Percentiles rank a stretch among this genome's conserved stretches.
These are phyloP conservation scores for Pseudogymnoascus sp. DNA, from an alignment of 2,329 filamentous ascomycete genomes.

Conservation along the genomic window DNA sequence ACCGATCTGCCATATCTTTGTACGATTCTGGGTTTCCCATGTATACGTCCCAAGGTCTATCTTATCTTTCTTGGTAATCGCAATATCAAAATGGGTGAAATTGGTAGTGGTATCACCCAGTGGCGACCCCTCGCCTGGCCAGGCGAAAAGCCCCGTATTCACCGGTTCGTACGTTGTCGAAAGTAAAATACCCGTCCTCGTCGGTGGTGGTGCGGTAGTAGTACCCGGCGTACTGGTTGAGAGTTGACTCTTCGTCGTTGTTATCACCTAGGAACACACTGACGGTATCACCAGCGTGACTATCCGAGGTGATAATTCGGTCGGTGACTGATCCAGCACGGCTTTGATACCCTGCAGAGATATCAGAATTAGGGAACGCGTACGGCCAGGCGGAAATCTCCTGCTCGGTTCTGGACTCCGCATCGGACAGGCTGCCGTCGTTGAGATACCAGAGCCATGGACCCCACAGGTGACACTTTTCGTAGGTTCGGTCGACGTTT, in stretches of 20 bases:
- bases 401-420: slow-evolving; percentile 29
- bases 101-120: slow-evolving; percentile 38
- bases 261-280: slow-evolving; percentile 41
- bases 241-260: slow-evolving; percentile 32
- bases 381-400: slow-evolving; percentile 41
- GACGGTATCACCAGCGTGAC: slow-evolving; percentile 35
- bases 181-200: slow-evolving; percentile 33
- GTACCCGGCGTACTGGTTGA: slow-evolving; percentile 39
- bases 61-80: slow-evolving; percentile 27
- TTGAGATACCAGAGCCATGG: slow-evolving; percentile 40
- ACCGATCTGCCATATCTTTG: slow-evolving; percentile 40
- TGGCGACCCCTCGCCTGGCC: slow-evolving; percentile 36
- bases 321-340: slow-evolving; percentile 34
- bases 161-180: slow-evolving; percentile 35
- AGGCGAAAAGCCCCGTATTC: slow-evolving; percentile 41
- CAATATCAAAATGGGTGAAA: slow-evolving; percentile 34
- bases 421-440: slow-evolving; percentile 38
- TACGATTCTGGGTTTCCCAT: slow-evolving; percentile 33
- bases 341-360: slow-evolving; percentile 32
- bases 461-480: slow-evolving; percentile 34
- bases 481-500: slow-evolving; percentile 28
- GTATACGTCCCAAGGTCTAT: slow-evolving; percentile 32
- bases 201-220: slow-evolving; percentile 42
- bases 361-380: slow-evolving; percentile 20
- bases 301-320: slow-evolving; percentile 36